phyloP scores from a whole-genome alignment of 345 rosid genomes.

The Eucalyptus brandiana region DNA sequence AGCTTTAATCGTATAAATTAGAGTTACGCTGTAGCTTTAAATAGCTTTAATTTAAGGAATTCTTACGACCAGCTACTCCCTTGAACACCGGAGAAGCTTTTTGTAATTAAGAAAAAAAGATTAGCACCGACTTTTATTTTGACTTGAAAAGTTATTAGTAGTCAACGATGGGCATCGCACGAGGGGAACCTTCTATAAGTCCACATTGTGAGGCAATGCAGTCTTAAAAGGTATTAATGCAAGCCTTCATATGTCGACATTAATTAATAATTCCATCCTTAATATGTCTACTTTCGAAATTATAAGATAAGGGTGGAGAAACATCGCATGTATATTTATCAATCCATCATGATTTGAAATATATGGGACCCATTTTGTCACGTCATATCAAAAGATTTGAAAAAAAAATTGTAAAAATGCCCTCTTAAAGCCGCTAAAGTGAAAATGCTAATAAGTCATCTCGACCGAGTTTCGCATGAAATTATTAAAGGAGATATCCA shows the following conservation, averaged over 20 bases:
- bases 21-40: too few species aligned
- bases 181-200: neutral
- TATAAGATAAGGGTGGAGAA: neutral
- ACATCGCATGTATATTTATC: neutral
- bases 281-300: neutral
- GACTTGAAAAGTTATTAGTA: neutral
- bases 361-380: neutral
- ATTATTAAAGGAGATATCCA: rapidly evolving
- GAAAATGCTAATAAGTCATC: neutral
- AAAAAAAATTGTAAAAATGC: neutral
- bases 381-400: neutral
- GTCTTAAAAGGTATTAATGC: neutral
- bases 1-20: too few species aligned
- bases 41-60: neutral
- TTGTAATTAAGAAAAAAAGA: neutral
- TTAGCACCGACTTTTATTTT: neutral
- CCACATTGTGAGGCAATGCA: neutral
- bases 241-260: neutral
- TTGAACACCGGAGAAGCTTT: neutral
- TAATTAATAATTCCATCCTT: neutral
- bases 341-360: neutral
- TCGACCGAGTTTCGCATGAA: neutral
- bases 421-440: rapidly evolving
- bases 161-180: neutral
- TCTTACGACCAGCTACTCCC: neutral